Base-by-base conservation (phyloP, 805 yeast species). In the Ogataea degrootiae region DNA sequence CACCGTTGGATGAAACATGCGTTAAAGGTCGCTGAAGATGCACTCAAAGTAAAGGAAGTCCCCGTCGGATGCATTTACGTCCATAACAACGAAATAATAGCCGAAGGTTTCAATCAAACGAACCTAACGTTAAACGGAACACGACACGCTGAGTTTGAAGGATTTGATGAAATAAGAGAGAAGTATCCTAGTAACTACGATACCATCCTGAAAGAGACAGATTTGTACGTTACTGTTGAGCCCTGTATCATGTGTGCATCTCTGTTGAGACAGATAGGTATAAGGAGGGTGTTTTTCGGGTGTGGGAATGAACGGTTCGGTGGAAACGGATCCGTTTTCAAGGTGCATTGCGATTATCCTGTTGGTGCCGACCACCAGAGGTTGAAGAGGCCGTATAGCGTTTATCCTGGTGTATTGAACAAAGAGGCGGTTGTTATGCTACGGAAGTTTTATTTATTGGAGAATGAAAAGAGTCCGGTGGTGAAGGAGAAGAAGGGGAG, bases 181-280 rank as follows among this genome's bases (percentile, higher is more conserved):
- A 59, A 66, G 33, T 63, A 65, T 39, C 61, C 70, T 5, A 51
- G 54, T 0, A 39, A 42, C 1, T 64, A 54, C 12, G 53, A 58
- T 22, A 52, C 61, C 1, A 62, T 78, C 9, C 79, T 88, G 57
- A 58, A 65, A 36, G 77, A 82, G 23, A 72, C 87, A 3, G 82
- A 80, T 31, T 72, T 94, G 7, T 92, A 90, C 64, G 99, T 94
- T 23, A 90, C 98, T 0, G 97, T 94, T 0, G 99, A 94, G 66
- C 99, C 99, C 0, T 94, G 99, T 62, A 85, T 94, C 7, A 94
- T 94, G 99, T 94, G 99, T 70, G 98, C 97, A 0, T 82, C 94
- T 37, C 90, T 96, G 2, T 67, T 94, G 37, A 75, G 91, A 49
- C 99, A 94, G 57, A 63, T 91, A 41, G 84, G 85, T 1, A 80